Conservation (phyloP, 768 basidiomycete species). For the Phaeotremella skinneri region DNA sequence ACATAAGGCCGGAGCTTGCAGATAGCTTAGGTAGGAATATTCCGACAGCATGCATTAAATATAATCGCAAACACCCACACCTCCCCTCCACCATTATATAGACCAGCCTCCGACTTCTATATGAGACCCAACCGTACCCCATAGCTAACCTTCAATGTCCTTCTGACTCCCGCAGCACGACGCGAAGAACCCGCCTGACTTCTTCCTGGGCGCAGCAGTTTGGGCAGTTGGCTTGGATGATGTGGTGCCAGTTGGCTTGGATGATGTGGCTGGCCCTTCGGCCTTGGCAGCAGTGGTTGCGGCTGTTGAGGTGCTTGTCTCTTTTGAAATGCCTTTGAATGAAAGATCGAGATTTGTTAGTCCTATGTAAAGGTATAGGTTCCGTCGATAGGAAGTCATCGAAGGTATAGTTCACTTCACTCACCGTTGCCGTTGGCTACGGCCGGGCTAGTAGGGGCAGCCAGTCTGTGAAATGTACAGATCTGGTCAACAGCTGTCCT, state of each 20-base stretch:
- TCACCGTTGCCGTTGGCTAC: neutral
- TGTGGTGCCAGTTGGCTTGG: neutral
- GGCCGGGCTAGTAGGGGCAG: neutral
- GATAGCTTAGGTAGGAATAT: no score
- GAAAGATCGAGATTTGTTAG: no score
- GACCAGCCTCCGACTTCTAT: no score
- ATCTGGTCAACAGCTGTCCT: neutral
- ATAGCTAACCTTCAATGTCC: constrained; percentile 1
- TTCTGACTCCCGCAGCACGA: constrained; percentile 11
- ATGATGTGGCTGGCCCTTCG: neutral
- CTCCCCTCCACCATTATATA: no score
- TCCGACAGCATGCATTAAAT: no score
- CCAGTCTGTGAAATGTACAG: neutral
- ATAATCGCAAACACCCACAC: no score
- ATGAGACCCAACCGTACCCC: neutral
- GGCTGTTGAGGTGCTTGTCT: no score
- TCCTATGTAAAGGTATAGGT: no score
- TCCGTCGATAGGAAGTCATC: no score
- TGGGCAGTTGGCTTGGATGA: neutral
- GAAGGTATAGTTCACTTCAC: no score
- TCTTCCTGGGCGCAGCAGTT: constrained; percentile 1
- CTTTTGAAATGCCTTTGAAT: no score
- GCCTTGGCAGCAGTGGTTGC: neutral
- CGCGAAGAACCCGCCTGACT: constrained; percentile 10
- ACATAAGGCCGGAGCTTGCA: no score